A percentile compares a stretch with the other conserved stretches of the same genome.
phyloP scores from a whole-genome alignment of 2,329 filamentous ascomycete species.

The Metarhizium humberi region DNA sequence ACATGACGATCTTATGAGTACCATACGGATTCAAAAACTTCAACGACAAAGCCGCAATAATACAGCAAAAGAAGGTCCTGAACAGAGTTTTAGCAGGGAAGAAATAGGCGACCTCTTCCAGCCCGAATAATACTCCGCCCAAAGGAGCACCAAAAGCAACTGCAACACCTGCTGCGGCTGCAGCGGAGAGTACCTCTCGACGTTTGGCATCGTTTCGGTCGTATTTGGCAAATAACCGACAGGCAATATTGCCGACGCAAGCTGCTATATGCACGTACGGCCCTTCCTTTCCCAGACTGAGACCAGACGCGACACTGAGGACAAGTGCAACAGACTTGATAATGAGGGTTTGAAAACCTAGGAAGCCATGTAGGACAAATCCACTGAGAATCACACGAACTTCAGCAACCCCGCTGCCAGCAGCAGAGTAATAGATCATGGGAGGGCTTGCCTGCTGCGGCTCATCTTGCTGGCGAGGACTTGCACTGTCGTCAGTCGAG shows the following conservation, averaged over 20 bases:
- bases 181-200: conserved; percentile 86
- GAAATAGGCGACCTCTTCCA: conserved; percentile 96
- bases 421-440: conserved; percentile 92
- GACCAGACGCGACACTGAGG: conserved; percentile 81
- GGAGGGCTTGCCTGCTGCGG: conserved; percentile 39
- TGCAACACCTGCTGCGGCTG: conserved; percentile 82
- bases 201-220: conserved; percentile 89
- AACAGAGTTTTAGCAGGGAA: conserved; percentile 97
- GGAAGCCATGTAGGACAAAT: conserved; percentile 91
- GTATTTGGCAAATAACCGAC: conserved; percentile 90
- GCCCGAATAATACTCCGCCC: conserved; percentile 81
- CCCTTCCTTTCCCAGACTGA: conserved; percentile 89
- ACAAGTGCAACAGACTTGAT: conserved; percentile 79
- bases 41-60: conserved; percentile 79
- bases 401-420: conserved; percentile 92
- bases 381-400: conserved; percentile 97
- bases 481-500: conserved; percentile 34
- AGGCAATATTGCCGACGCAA: conserved; percentile 90
- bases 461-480: conserved; percentile 30
- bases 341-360: conserved; percentile 77
- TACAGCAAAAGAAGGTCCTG: conserved; percentile 96
- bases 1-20: conserved; percentile 92
- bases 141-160: conserved; percentile 87
- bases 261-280: conserved; percentile 97
- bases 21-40: conserved; percentile 96